Percentiles rank a stretch among this genome's conserved stretches.
These are phyloP conservation scores for Mucuna pruriens DNA, from an alignment of 306 rosid species.

Conservation along the genomic window DNA sequence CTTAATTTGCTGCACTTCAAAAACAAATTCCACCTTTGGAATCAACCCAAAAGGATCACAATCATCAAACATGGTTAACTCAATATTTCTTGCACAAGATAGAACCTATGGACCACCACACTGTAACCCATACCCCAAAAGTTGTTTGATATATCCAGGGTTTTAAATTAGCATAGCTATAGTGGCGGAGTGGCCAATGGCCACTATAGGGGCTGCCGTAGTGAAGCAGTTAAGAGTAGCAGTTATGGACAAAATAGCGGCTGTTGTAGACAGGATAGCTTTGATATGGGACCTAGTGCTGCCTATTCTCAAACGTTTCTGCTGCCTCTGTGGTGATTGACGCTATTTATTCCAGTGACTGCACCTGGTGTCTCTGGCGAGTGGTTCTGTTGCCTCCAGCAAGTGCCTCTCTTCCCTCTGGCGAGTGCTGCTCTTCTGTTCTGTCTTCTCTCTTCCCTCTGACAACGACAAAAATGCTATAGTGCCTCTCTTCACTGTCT, in stretches of 20 bases:
- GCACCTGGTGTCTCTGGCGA: too few species aligned
- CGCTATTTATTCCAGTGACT: too few species aligned
- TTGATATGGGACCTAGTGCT: too few species aligned
- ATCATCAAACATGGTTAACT: background rate
- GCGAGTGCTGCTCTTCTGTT: background rate
- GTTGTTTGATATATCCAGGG: background rate
- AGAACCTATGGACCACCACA: background rate
- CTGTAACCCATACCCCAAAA: background rate
- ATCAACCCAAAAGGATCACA: background rate
- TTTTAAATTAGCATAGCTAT: background rate
- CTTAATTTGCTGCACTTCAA: background rate
- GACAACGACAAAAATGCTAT: background rate
- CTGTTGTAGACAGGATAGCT: background rate
- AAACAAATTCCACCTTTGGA: background rate
- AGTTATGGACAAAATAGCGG: too few species aligned
- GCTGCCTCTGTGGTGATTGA: too few species aligned
- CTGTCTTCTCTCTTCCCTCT: background rate
- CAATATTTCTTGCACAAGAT: background rate
- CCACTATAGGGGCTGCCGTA: background rate
- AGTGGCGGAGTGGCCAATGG: background rate
- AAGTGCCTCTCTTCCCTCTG: too few species aligned
- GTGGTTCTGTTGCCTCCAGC: too few species aligned
- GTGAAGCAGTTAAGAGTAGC: too few species aligned
- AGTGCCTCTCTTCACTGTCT: background rate
- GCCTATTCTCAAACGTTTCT: too few species aligned